Percentiles rank a stretch among this genome's conserved stretches.
Evolutionary conservation across 2,329 filamentous ascomycete species (phyloP).

Genomic region (Orbilia brochopaga): DNA sequence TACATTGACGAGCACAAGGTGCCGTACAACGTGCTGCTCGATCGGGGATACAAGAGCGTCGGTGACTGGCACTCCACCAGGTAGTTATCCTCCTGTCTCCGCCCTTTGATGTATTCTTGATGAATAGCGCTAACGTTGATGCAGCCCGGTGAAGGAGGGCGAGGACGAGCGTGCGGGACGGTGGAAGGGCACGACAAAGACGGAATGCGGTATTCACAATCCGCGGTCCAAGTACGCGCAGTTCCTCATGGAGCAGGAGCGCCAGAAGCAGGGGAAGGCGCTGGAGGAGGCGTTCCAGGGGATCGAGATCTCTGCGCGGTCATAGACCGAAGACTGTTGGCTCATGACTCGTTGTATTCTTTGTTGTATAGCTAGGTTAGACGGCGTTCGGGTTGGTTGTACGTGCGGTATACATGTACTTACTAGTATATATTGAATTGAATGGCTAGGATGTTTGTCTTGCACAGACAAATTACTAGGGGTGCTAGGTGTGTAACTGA

Average conservation of each 20-base stretch:
- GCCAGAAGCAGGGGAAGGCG: slow-evolving; percentile 68
- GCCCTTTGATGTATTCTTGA: slow-evolving; percentile 21
- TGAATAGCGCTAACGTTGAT: slow-evolving; percentile 15
- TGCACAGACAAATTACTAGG: too few relatives aligned
- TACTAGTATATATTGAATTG: too few relatives aligned
- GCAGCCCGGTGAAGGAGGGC: slow-evolving; percentile 78
- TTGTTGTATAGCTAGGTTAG: slow-evolving; percentile 6
- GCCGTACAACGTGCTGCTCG: slow-evolving; percentile 89
- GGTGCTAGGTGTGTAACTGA: too few relatives aligned
- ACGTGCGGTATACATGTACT: too few relatives aligned
- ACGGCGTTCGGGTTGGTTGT: slow-evolving; percentile 11
- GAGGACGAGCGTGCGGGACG: slow-evolving; percentile 95
- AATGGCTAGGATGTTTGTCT: too few relatives aligned
- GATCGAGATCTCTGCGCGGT: slow-evolving; percentile 52
- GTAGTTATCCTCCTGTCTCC: slow-evolving; percentile 32
- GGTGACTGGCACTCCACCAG: slow-evolving; percentile 97
- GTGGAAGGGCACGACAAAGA: slow-evolving; percentile 96
- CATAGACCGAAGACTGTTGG: too few relatives aligned
- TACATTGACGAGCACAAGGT: slow-evolving; percentile 88
- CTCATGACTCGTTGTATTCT: slow-evolving; percentile 8
- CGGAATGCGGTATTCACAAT: slow-evolving; percentile 98
- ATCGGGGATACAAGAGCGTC: slow-evolving; percentile 95
- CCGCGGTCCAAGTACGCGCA: slow-evolving; percentile 91
- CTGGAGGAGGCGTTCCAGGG: slow-evolving; percentile 60
- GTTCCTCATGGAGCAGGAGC: slow-evolving; percentile 76